Evolutionary conservation across 331 rosid genomes (phyloP).

Genomic region (Ulmus americana): DNA sequence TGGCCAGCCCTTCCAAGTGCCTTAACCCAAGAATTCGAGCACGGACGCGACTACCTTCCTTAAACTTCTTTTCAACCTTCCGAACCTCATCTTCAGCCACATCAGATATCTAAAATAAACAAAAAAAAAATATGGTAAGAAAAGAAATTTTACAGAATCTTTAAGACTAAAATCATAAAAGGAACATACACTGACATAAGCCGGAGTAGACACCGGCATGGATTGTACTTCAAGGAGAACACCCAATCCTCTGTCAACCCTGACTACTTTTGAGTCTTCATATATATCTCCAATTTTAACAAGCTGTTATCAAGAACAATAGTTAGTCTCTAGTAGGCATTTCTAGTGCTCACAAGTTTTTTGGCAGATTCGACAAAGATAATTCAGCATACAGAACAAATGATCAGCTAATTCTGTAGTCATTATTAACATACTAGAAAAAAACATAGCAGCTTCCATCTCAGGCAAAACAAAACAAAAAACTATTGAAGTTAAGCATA

Average conservation of each 20-base stretch:
- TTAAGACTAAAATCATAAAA: constrained; percentile 11
- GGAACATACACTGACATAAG: constrained; percentile 67
- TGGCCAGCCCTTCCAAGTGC: constrained; percentile 91
- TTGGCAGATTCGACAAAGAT: not conserved
- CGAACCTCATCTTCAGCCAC: constrained; percentile 61
- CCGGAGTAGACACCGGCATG: constrained; percentile 64
- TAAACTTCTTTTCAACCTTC: constrained; percentile 83
- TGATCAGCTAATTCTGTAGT: not conserved
- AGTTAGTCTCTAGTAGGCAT: constrained; percentile 15
- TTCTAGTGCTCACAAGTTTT: not conserved
- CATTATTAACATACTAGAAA: not conserved
- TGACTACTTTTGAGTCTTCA: constrained; percentile 67
- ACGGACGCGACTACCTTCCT: constrained; percentile 68
- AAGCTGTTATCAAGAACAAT: constrained; percentile 42
- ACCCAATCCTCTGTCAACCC: constrained; percentile 77
- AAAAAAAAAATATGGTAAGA: constrained; percentile 16
- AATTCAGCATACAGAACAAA: no score
- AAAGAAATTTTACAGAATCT: constrained; percentile 9
- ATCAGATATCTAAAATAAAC: constrained; percentile 58
- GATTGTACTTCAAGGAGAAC: constrained; percentile 78
- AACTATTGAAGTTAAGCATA: no score
- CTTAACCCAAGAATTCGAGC: constrained; percentile 82
- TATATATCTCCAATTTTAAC: constrained; percentile 80
- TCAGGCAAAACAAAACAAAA: not conserved
- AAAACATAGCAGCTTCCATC: not conserved